These are phyloP conservation scores for Gastrolobium bilobum DNA, from an alignment of 306 rosid genomes.

Conservation along the genomic window DNA sequence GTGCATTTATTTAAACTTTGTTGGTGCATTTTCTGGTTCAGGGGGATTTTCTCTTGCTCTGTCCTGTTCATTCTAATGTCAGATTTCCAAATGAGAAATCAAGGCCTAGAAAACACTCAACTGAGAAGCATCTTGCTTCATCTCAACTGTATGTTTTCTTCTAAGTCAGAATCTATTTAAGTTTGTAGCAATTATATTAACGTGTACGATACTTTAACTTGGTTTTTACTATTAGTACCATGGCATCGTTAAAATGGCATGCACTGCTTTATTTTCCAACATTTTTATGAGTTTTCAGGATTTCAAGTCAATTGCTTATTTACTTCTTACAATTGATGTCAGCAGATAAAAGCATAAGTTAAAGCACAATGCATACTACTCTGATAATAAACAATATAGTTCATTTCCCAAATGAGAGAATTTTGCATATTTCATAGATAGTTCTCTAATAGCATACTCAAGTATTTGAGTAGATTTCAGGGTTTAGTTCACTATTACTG, in stretches of 20 bases:
- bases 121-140: conserved; percentile 43
- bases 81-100: conserved; percentile 80
- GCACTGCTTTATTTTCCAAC: background rate
- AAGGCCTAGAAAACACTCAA: conserved; percentile 50
- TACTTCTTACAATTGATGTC: background rate
- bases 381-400: background rate
- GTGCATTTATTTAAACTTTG: conserved; percentile 36
- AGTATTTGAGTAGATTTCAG: conserved; percentile 10
- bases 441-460: conserved; percentile 5
- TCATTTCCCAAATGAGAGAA: background rate
- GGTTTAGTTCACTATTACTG: background rate
- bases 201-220: background rate
- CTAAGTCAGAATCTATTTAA: conserved; percentile 6
- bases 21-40: conserved; percentile 49
- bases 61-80: conserved; percentile 74
- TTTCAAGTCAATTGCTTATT: conserved; percentile 3
- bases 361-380: background rate
- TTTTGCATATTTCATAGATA: background rate
- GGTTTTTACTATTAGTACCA: background rate
- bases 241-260: conserved; percentile 18
- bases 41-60: conserved; percentile 82
- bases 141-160: conserved; percentile 49
- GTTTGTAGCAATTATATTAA: background rate
- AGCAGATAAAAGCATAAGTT: background rate
- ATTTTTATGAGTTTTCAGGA: background rate